Evolutionary conservation across 768 basidiomycete genomes (phyloP).

Genomic region (Mycena latifolia): DNA sequence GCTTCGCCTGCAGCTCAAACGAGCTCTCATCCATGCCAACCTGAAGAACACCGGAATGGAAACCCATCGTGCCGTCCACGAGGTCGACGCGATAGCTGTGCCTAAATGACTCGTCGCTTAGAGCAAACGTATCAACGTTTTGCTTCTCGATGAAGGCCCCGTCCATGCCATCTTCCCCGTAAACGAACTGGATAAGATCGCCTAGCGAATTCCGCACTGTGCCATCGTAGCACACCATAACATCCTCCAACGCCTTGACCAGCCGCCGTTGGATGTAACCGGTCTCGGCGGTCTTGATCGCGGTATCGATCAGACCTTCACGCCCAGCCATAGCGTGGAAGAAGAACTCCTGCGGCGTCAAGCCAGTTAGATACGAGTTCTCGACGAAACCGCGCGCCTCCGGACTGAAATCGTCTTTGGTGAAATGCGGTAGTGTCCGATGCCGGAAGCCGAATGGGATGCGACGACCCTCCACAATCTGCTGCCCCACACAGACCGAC

Average conservation of each 20-base stretch:
- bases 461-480: constrained; percentile 97
- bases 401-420: constrained; percentile 98
- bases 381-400: constrained; percentile 99
- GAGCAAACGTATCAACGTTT: constrained; percentile 88
- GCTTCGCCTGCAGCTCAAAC: constrained; percentile 70
- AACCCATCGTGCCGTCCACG: constrained; percentile 62
- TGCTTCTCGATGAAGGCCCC: constrained; percentile 98
- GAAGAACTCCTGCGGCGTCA: constrained; percentile 99
- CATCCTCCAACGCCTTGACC: constrained; percentile 98
- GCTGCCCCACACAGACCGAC: constrained; percentile 99
- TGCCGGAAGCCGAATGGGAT: constrained; percentile 99
- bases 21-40: constrained; percentile 84
- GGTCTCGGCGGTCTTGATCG: constrained; percentile 99
- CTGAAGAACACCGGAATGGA: constrained; percentile 70
- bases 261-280: constrained; percentile 98
- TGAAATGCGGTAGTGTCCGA: constrained; percentile 96
- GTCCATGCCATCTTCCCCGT: constrained; percentile 99
- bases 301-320: constrained; percentile 98
- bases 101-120: constrained; percentile 88
- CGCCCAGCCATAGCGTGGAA: constrained; percentile 99
- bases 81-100: constrained; percentile 96
- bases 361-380: constrained; percentile 95
- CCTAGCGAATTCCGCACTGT: constrained; percentile 98
- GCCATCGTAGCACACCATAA: constrained; percentile 97
- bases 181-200: constrained; percentile 95